Conservation (phyloP, 192 early-diverging fungal genomes). For the Podila verticillata region DNA sequence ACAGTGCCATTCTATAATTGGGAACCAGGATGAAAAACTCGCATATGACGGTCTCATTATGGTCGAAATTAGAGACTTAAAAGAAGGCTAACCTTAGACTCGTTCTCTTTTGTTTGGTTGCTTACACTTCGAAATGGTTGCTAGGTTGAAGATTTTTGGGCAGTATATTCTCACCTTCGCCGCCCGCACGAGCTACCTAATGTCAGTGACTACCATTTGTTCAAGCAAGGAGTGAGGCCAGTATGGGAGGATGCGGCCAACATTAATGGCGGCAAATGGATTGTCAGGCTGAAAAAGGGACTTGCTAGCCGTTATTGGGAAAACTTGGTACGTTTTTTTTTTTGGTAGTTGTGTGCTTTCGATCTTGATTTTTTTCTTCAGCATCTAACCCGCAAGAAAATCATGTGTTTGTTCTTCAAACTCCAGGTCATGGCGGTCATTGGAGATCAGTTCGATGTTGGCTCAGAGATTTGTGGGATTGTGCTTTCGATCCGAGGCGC, state of each 20-base stretch:
- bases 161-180: slow-evolving; percentile 79
- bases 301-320: slow-evolving; percentile 94
- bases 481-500: slow-evolving; percentile 92
- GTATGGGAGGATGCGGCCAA: slow-evolving; percentile 96
- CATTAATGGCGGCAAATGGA: slow-evolving; percentile 95
- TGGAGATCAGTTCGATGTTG: slow-evolving; percentile 91
- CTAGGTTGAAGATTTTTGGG: slow-evolving; percentile 83
- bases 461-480: slow-evolving; percentile 90
- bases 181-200: slow-evolving; percentile 86
- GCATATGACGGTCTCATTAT: no score
- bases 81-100: no score
- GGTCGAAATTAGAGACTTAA: no score
- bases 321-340: slow-evolving; percentile 64
- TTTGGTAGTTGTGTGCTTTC: background rate
- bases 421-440: slow-evolving; percentile 81
- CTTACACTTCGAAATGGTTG: background rate
- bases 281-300: slow-evolving; percentile 92
- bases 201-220: slow-evolving; percentile 93
- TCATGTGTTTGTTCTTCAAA: background rate
- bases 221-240: slow-evolving; percentile 90
- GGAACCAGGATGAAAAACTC: no score
- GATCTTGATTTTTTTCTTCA: background rate
- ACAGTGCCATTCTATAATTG: background rate
- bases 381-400: slow-evolving; percentile 1
- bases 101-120: no score